These are phyloP conservation scores for Aspergillus neoniger DNA, from an alignment of 2,329 filamentous ascomycete genomes.

Conservation along the genomic window DNA sequence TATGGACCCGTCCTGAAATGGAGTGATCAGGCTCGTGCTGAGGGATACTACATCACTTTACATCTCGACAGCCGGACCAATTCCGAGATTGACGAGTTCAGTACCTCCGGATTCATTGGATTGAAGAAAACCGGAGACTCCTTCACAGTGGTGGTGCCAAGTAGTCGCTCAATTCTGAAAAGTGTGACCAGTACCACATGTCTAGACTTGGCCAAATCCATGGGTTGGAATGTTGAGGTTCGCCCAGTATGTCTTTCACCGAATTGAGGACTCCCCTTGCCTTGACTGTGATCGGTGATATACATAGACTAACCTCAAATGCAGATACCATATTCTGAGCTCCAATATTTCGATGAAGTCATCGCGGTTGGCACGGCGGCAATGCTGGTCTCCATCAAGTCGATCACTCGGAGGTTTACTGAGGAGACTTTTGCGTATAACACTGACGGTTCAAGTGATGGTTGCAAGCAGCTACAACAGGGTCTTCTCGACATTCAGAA, in stretches of 20 bases:
- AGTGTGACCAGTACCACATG: conserved; percentile 34
- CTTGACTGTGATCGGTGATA: background rate
- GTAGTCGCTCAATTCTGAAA: conserved; percentile 30
- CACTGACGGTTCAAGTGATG: too few species aligned
- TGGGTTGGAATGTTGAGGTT: conserved; percentile 38
- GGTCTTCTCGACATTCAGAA: too few species aligned
- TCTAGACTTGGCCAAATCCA: conserved; percentile 27
- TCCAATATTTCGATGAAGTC: conserved; percentile 28
- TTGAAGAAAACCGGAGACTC: conserved; percentile 24
- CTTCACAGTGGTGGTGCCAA: conserved; percentile 32
- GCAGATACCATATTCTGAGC: conserved; percentile 24
- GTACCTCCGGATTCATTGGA: conserved; percentile 37
- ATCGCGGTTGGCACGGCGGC: conserved; percentile 31
- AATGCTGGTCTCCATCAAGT: conserved; percentile 27
- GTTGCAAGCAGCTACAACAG: too few species aligned
- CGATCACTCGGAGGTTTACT: conserved; percentile 19
- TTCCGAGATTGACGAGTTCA: conserved; percentile 40
- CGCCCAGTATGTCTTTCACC: conserved; percentile 21
- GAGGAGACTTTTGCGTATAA: too few species aligned
- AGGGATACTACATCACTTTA: conserved; percentile 37
- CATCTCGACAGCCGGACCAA: conserved; percentile 37
- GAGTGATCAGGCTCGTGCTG: conserved; percentile 29
- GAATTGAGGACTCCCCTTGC: too few species aligned
- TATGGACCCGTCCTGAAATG: conserved; percentile 41
- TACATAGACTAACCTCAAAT: background rate